Percentiles rank a stretch among this genome's conserved stretches.
Evolutionary conservation across 768 basidiomycete species (phyloP).

Genomic region (Amanita molliuscula): DNA sequence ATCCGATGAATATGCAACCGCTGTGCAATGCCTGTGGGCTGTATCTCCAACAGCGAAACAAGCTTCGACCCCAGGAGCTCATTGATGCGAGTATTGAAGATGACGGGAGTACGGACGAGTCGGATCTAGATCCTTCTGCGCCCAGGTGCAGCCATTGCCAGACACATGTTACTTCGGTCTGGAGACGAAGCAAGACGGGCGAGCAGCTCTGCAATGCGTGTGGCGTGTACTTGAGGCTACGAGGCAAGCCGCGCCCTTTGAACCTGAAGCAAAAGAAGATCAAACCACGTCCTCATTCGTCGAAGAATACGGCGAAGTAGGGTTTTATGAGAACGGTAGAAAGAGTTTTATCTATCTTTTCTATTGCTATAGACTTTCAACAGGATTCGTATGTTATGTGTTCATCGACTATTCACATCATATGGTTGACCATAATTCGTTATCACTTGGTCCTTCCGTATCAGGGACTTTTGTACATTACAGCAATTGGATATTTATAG

Average conservation of each 20-base stretch:
- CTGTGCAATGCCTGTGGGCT: constrained; percentile 39
- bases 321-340: neutral
- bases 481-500: neutral
- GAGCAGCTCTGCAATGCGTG: constrained; percentile 42
- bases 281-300: constrained; percentile 26
- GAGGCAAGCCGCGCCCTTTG: constrained; percentile 35
- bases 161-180: constrained; percentile 39
- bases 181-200: constrained; percentile 39
- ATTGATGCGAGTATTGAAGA: constrained; percentile 37
- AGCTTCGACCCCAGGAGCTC: constrained; percentile 36
- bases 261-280: constrained; percentile 37
- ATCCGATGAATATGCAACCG: constrained; percentile 32
- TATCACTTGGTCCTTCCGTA: no score
- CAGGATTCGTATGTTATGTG: neutral
- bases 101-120: constrained; percentile 25
- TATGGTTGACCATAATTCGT: neutral
- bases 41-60: constrained; percentile 36
- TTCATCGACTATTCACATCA: neutral
- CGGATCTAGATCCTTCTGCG: constrained; percentile 28
- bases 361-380: neutral
- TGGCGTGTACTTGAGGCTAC: constrained; percentile 36
- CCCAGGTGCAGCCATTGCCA: constrained; percentile 41
- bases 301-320: constrained; percentile 27
- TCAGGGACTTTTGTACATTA: neutral
- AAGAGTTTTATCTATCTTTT: neutral